A percentile compares a stretch with the other conserved stretches of the same genome.
These are phyloP conservation scores for Aspergillus campestris DNA, from an alignment of 495 filamentous ascomycete genomes.

Conservation along the genomic window DNA sequence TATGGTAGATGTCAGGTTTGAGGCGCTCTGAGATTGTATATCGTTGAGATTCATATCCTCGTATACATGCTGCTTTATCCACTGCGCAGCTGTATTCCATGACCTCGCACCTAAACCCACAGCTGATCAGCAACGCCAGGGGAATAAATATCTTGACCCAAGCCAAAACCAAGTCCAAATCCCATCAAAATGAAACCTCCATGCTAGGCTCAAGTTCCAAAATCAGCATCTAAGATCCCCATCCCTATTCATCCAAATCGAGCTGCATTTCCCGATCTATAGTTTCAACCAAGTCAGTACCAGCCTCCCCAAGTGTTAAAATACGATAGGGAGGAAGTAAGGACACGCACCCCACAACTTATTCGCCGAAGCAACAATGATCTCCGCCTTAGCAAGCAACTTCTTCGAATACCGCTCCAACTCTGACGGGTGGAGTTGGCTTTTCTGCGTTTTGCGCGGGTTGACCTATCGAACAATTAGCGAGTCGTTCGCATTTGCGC, in stretches of 20 bases:
- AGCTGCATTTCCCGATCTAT: conserved; percentile 37
- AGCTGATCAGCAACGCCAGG: too few relatives aligned
- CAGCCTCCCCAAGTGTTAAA: neutral
- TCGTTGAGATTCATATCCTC: too few relatives aligned
- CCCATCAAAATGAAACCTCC: neutral
- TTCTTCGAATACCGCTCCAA: conserved; percentile 57
- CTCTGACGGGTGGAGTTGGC: conserved; percentile 48
- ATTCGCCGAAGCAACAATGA: conserved; percentile 63
- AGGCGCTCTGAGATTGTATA: too few relatives aligned
- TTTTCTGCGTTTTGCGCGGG: conserved; percentile 49
- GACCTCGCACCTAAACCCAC: too few relatives aligned
- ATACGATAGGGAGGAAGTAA: neutral
- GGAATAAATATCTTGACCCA: too few relatives aligned
- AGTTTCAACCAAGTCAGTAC: conserved; percentile 1
- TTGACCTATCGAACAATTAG: conserved; percentile 18
- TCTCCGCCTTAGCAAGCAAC: conserved; percentile 55
- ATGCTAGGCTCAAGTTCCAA: neutral
- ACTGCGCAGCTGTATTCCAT: too few relatives aligned
- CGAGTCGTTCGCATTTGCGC: neutral
- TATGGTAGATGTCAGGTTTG: too few relatives aligned
- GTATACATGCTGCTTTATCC: too few relatives aligned
- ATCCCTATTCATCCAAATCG: conserved; percentile 31
- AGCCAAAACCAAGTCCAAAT: too few relatives aligned
- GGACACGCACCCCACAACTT: conserved; percentile 57
- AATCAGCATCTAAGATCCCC: too few relatives aligned